A percentile compares a stretch with the other conserved stretches of the same genome.
Evolutionary conservation across 805 yeast species (phyloP).

Genomic region (Candida palmyrensis): DNA sequence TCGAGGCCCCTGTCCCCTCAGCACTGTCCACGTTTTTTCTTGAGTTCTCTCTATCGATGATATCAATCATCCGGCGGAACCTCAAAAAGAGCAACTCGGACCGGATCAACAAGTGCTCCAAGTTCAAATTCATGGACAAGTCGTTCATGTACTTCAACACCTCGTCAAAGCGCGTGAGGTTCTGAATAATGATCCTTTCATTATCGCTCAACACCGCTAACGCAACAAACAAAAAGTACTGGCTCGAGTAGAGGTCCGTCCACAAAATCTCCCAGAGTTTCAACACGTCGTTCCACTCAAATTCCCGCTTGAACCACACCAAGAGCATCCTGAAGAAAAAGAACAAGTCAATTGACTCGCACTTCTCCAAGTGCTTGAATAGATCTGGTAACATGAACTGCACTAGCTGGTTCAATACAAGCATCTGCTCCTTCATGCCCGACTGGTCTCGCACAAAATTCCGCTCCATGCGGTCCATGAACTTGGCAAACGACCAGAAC

Average conservation of each 20-base stretch:
- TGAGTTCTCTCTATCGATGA: constrained; percentile 57
- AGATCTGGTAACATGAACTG: constrained; percentile 86
- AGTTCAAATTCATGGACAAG: constrained; percentile 66
- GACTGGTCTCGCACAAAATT: constrained; percentile 88
- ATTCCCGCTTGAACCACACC: constrained; percentile 94
- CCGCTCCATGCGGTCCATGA: constrained; percentile 94
- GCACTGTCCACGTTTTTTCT: constrained; percentile 11
- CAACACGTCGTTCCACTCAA: constrained; percentile 70
- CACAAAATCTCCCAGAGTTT: constrained; percentile 89
- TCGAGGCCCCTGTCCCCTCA: constrained; percentile 10
- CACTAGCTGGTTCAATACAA: constrained; percentile 75
- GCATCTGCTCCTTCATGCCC: constrained; percentile 89
- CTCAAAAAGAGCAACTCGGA: constrained; percentile 79
- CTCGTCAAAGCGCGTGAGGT: constrained; percentile 79
- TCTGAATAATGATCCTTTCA: constrained; percentile 69
- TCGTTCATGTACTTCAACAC: constrained; percentile 92
- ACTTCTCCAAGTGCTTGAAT: constrained; percentile 75
- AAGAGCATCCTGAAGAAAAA: constrained; percentile 93
- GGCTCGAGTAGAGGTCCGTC: constrained; percentile 83
- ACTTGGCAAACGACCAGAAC: constrained; percentile 83
- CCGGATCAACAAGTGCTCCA: constrained; percentile 74
- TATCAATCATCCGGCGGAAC: constrained; percentile 73
- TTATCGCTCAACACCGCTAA: constrained; percentile 86
- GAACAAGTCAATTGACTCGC: constrained; percentile 86
- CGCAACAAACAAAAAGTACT: constrained; percentile 83